Conservation (phyloP, 768 basidiomycete species). For the Nidula microcarpa region DNA sequence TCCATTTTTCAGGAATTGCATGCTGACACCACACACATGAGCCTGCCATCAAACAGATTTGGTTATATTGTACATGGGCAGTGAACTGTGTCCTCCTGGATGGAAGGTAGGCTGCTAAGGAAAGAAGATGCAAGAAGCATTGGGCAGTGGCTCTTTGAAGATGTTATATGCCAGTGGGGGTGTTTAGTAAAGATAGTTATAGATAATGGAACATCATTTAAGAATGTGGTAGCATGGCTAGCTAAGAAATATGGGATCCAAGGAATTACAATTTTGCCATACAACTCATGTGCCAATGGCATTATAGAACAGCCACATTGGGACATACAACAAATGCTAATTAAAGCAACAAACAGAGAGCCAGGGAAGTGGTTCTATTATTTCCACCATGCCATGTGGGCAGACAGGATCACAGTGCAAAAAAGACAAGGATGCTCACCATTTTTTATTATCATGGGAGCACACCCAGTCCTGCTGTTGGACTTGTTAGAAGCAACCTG, state of each 20-base stretch:
- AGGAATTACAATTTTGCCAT: conserved; percentile 16
- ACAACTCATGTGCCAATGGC: conserved; percentile 18
- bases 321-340: conserved; percentile 26
- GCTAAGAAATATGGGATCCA: conserved; percentile 16
- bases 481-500: conserved; percentile 28
- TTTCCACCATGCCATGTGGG: conserved; percentile 26
- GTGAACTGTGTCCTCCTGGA: conserved; percentile 11
- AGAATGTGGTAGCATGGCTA: conserved; percentile 11
- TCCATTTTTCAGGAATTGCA: conserved; percentile 19
- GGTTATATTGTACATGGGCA: conserved; percentile 19
- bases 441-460: conserved; percentile 24
- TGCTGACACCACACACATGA: conserved; percentile 19
- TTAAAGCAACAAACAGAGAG: conserved; percentile 28
- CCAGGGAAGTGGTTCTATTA: conserved; percentile 24
- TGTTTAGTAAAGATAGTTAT: conserved; percentile 30
- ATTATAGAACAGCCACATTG: conserved; percentile 14
- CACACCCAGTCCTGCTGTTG: conserved; percentile 25
- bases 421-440: conserved; percentile 25
- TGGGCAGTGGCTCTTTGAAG: conserved; percentile 18
- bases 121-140: conserved; percentile 14
- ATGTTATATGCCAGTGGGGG: conserved; percentile 35
- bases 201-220: conserved; percentile 29
- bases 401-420: conserved; percentile 26
- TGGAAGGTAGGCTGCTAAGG: conserved; percentile 15
- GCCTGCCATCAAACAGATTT: conserved; percentile 9